Base-by-base conservation (phyloP, 257 asterid species). In the Catharanthus roseus region DNA sequence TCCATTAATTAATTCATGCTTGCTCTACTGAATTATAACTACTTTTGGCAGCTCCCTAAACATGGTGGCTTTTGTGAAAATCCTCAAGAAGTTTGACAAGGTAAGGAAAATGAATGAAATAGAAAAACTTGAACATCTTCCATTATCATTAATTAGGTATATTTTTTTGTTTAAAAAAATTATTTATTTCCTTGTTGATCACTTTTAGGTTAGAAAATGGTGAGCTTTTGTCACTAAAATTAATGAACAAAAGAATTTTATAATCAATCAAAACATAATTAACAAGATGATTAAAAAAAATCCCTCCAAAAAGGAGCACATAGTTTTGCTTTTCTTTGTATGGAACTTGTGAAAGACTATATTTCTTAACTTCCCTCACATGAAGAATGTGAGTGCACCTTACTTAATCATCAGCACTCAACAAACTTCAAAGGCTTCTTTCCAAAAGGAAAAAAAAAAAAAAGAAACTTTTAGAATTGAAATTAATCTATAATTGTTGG, bases 1-100 rank as follows among this genome's bases (percentile, higher is more conserved):
- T n/a, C n/a, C n/a, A 38, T 38, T 38, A 38, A 8, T 38, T 38
- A 38, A 11, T 64, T 61, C 18, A 51, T 21, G 31, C 51, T 58
- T 57, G 39, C 39, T 73, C 71, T 80, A 36, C 82, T 72, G 57
- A 55, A 44, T 71, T 54, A 15, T 54, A 15, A 36, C 57, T 15
- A 33, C 28, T 47, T 74, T 72, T 78, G 78, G 78, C 92, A 89
- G 99, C 84, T 89, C 96, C 31, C 71, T 95, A 28, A 95, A 95
- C 66, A 88, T 91, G 99, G 82, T 86, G 75, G 97, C 99, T 65
- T 95, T 95, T 82, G 85, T 81, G 28, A 95, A 95, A 81, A 95
- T 95, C 53, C 95, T 95, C 61, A 95, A 95, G 86, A 95, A 95
- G 75, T 95, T 89, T 69, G 97, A 91, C 74, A 95, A 91, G 95